Conservation (phyloP, 352 stramenopile genomes). For the Globisporangium apiculatum region DNA sequence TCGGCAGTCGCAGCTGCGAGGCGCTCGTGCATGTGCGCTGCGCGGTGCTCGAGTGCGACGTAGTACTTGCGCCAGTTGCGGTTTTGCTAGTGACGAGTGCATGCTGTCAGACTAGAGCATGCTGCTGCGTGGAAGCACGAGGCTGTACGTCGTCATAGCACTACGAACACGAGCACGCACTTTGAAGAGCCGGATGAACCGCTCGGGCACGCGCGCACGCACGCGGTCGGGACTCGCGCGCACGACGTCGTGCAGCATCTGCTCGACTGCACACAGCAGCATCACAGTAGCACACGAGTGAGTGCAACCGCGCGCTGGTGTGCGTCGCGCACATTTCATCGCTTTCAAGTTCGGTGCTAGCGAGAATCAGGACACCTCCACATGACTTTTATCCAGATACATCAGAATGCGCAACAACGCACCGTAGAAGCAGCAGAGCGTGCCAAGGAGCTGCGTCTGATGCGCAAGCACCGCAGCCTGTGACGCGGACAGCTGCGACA, state of each 20-base stretch:
- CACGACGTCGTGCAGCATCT: conserved; percentile 55
- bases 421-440: conserved; percentile 43
- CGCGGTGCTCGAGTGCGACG: conserved; percentile 40
- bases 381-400: background rate
- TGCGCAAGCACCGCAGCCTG: background rate
- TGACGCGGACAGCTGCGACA: conserved; percentile 8
- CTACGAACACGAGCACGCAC: conserved; percentile 19
- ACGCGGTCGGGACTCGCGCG: conserved; percentile 45
- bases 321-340: no score
- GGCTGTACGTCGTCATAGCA: no score
- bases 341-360: background rate
- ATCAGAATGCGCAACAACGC: conserved; percentile 4
- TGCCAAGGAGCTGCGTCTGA: conserved; percentile 20
- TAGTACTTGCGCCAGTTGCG: conserved; percentile 74
- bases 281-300: background rate
- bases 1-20: conserved; percentile 24
- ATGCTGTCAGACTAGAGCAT: no score
- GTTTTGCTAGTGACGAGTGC: conserved; percentile 27
- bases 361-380: background rate
- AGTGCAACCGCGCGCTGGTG: background rate
- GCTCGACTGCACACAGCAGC: conserved; percentile 32
- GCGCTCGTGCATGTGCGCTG: conserved; percentile 22
- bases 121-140: no score
- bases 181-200: conserved; percentile 60
- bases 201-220: conserved; percentile 30